A percentile compares a stretch with the other conserved stretches of the same genome.
phyloP scores from a whole-genome alignment of 257 asterid species.

The Jaltomata sinuosa region DNA sequence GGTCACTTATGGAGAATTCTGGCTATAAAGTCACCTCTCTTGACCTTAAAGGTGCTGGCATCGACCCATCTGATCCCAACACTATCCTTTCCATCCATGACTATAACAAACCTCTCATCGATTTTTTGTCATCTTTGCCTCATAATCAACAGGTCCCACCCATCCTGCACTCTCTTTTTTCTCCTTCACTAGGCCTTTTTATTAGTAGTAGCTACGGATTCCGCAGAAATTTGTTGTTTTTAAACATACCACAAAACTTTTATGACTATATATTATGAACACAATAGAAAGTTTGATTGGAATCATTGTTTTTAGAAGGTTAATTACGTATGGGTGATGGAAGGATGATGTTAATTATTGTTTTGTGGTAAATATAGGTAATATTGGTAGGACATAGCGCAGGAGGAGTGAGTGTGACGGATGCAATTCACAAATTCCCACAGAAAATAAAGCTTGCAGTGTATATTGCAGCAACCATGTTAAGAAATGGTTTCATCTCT shows the following conservation, averaged over 20 bases:
- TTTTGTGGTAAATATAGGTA: conserved; percentile 32
- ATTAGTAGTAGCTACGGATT: too few species aligned
- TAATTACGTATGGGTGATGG: neutral
- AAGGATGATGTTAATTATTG: neutral
- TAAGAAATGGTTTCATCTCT: conserved; percentile 38
- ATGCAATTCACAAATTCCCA: conserved; percentile 53
- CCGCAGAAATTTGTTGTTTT: too few species aligned
- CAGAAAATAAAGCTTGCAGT: conserved; percentile 51
- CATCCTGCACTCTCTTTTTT: too few species aligned
- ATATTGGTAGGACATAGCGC: conserved; percentile 92
- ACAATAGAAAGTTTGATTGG: too few species aligned
- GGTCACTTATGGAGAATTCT: conserved; percentile 45
- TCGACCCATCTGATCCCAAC: conserved; percentile 61
- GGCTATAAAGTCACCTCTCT: conserved; percentile 71
- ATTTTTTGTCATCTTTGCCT: conserved; percentile 40
- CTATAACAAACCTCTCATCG: conserved; percentile 63
- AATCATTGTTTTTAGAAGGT: too few species aligned
- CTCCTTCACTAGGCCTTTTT: too few species aligned
- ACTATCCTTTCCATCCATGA: conserved; percentile 45
- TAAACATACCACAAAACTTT: neutral
- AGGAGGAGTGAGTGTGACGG: conserved; percentile 63
- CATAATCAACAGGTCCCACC: conserved; percentile 36
- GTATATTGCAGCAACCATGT: conserved; percentile 78
- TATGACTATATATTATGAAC: neutral
- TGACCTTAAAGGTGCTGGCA: conserved; percentile 69